Evolutionary conservation across 2,329 filamentous ascomycete species (phyloP), one percentile per base, ranked within the genome.

Genomic region (Epichloe bromicola): DNA sequence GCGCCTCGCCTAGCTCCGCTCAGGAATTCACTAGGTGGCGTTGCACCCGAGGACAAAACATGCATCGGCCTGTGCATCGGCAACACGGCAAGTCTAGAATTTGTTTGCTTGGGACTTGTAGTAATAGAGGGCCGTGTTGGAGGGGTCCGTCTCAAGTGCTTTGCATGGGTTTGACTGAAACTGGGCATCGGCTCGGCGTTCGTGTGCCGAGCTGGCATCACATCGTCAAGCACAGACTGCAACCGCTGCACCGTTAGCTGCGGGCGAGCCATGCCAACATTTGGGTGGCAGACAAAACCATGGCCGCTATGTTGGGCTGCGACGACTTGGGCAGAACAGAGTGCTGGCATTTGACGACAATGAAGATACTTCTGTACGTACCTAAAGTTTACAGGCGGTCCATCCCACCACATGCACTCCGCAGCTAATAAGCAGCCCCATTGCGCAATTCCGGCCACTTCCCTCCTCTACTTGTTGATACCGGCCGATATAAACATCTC

Each of bases 371-470:
- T 23, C 20, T 23, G 20, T 23, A 23, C 20, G 20, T 23, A 23
- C 20, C 5, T 8, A 26, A 26, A 8, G 7, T 26, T 26, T 26
- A 26, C 19, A 20, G 14, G 12, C 36, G 4, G 5, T 5, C 36
- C 36, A 14, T 5, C 23, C 23, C 23, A 23, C 23, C 2, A 7
- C 23, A 7, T 23, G 5, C 23, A 23, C 23, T 23, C 23, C 23
- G 23, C 23, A 23, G 23, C 23, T 23, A 20, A 20, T 20, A 23
- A 23, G 23, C 23, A 23, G 23, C 20, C 5, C 20, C 23, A n/a
- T 30, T n/a, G 19, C 38, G 19, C 38, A 42, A 51, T 51, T 51
- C 49, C 49, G 44, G 49, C 49, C 49, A 47, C 49, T 2, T 46
- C 49, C 23, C 15, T 50, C 23, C 15, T 20, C n/a, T 17, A 6